A percentile compares a stretch with the other conserved stretches of the same genome.
phyloP scores from a whole-genome alignment of 768 basidiomycete genomes.

The Kwoniella newhampshirensis region DNA sequence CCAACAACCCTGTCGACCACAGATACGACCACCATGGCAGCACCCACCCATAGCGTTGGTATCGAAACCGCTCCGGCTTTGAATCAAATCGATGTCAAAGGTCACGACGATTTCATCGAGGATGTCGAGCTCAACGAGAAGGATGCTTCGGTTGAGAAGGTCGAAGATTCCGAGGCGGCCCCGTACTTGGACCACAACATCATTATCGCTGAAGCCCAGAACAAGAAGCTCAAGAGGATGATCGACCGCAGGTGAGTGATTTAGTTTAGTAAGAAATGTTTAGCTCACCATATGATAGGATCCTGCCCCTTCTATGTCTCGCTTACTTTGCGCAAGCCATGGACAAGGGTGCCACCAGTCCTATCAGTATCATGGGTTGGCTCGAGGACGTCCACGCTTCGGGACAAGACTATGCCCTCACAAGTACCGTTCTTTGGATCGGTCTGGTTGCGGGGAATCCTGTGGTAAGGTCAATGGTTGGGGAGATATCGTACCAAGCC shows the following conservation, averaged over 20 bases:
- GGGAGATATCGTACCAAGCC: not conserved
- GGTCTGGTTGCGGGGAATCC: constrained; percentile 41
- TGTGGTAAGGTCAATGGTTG: constrained; percentile 14
- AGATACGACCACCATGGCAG: not conserved
- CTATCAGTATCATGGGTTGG: constrained; percentile 23
- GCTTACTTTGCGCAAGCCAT: constrained; percentile 36
- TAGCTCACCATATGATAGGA: not conserved
- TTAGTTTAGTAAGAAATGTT: too few relatives aligned
- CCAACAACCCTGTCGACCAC: constrained; percentile 8
- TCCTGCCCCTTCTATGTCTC: constrained; percentile 24
- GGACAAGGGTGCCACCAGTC: constrained; percentile 33
- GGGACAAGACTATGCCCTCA: constrained; percentile 41
- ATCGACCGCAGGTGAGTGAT: constrained; percentile 25
- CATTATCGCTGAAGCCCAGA: constrained; percentile 40
- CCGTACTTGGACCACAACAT: constrained; percentile 32
- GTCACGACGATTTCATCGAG: constrained; percentile 11
- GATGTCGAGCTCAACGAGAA: constrained; percentile 5
- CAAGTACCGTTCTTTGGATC: constrained; percentile 36
- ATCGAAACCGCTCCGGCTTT: too few relatives aligned
- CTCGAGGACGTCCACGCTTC: constrained; percentile 25
- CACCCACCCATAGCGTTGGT: not conserved
- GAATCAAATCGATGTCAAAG: constrained; percentile 2
- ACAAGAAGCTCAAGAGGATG: constrained; percentile 37
- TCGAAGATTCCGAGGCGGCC: constrained; percentile 26
- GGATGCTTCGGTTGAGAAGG: constrained; percentile 5